Evolutionary conservation across 331 rosid genomes (phyloP), one percentile per base, ranked within the genome.

Genomic region (Prunus yedoensis): DNA sequence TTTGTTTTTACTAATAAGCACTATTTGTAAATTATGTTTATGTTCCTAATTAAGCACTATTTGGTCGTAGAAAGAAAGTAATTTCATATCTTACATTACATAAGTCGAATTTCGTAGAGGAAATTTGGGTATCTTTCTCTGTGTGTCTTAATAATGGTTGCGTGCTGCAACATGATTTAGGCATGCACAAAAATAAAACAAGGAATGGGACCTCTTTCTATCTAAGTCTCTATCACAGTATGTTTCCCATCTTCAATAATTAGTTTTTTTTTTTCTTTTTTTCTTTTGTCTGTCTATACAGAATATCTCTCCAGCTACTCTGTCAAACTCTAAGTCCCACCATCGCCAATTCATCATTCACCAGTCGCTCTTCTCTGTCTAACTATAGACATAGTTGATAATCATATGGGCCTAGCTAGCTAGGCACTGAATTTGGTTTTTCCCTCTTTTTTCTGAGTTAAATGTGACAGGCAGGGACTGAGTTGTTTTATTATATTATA

Each of bases 401-500:
- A 21, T 32, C 75, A 65, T 65, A 38, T 18, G 25, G 3, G 0
- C 69, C 35, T 32, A 32, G 35, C 5, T 32, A 32, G 35, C 35
- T 65, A n/a, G 28, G 51, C 27, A 65, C 16, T 30, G 68, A 10
- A 62, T 62, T 30, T 30, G 23, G 51, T 38, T 35, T 35, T 64
- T 30, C 12, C 20, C 8, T 32, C 2, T 12, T 53, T 11, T n/a
- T 13, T 4, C 5, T 5, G 28, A 14, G 65, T 35, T 32, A 30
- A 32, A 80, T 81, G 77, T 32, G 35, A 32, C 35, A 68, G 79
- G 66, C 61, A 61, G 76, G 78, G 87, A 84, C 83, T 58, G 71
- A 80, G 60, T 80, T 47, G 78, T 68, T 59, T 61, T 73, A 27
- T 27, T 65, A n/a, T n/a, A n/a, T n/a, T n/a, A 21, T 41, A 21